phyloP scores from a whole-genome alignment of 345 rosid species.

The Acer negundo region DNA sequence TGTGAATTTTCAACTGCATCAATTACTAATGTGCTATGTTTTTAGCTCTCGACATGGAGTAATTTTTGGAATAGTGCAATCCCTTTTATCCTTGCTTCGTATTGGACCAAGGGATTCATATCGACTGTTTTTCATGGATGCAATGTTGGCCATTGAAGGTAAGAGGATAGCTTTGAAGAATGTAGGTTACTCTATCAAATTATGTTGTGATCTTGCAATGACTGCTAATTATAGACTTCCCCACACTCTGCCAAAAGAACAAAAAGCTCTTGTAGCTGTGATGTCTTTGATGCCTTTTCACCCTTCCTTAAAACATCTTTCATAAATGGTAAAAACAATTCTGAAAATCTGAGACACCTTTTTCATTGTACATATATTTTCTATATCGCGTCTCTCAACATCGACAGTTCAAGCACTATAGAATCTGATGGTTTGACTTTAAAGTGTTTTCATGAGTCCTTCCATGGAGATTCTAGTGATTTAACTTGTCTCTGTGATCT shows the following conservation, averaged over 20 bases:
- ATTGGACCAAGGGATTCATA: slow-evolving; percentile 74
- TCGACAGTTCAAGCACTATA: slow-evolving; percentile 29
- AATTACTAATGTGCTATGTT: neutral
- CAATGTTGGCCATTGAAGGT: slow-evolving; percentile 78
- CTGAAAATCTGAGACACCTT: slow-evolving; percentile 18
- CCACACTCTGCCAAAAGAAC: slow-evolving; percentile 1
- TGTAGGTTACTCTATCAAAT: neutral
- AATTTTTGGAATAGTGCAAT: slow-evolving; percentile 79
- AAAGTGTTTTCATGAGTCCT: slow-evolving; percentile 67
- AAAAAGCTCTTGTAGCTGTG: neutral
- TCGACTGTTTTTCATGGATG: slow-evolving; percentile 71
- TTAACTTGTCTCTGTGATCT: slow-evolving; percentile 63
- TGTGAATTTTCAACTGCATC: too few species aligned
- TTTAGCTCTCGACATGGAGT: slow-evolving; percentile 70
- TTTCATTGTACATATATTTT: slow-evolving; percentile 59
- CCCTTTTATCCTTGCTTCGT: slow-evolving; percentile 82
- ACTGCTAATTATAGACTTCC: neutral
- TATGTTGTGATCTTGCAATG: slow-evolving; percentile 8
- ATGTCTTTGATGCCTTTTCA: neutral
- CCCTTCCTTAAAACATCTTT: neutral
- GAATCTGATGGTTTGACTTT: slow-evolving; percentile 38
- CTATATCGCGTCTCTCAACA: slow-evolving; percentile 44
- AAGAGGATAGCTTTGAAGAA: slow-evolving; percentile 8
- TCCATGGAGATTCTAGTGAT: slow-evolving; percentile 53
- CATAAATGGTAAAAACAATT: neutral